Conservation (phyloP, 768 basidiomycete species). For the Boletus rubropictus region DNA sequence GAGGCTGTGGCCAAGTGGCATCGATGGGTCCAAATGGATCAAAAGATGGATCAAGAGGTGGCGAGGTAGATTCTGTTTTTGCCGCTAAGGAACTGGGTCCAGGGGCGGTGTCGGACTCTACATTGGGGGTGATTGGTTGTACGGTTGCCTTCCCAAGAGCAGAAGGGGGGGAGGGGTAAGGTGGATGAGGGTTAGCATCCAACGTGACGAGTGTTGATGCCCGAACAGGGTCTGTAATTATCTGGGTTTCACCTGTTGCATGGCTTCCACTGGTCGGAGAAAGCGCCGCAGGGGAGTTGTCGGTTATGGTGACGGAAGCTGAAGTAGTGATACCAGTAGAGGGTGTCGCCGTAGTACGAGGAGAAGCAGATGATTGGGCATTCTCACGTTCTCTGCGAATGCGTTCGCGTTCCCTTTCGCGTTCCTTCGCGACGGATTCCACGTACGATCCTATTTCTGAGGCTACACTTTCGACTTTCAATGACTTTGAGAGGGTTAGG, state of each 20-base stretch:
- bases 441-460: conserved; percentile 64
- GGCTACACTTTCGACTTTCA: conserved; percentile 49
- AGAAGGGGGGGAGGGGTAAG: conserved; percentile 60
- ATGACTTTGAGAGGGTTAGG: conserved; percentile 47
- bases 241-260: conserved; percentile 17
- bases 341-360: conserved; percentile 21
- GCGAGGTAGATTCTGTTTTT: conserved; percentile 16
- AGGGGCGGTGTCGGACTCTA: conserved; percentile 24
- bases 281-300: conserved; percentile 12
- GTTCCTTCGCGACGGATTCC: conserved; percentile 67
- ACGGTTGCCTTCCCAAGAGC: conserved; percentile 25
- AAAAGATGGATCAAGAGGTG: conserved; percentile 30
- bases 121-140: conserved; percentile 2
- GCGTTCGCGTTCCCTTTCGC: conserved; percentile 73
- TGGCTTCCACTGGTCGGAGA: conserved; percentile 11
- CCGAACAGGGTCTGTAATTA: conserved; percentile 12
- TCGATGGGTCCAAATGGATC: conserved; percentile 42
- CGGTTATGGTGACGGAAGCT: conserved; percentile 5
- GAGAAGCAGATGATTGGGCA: conserved; percentile 29
- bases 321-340: conserved; percentile 13
- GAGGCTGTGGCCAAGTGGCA: conserved; percentile 35
- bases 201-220: conserved; percentile 9
- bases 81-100: conserved; percentile 5
- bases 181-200: conserved; percentile 21
- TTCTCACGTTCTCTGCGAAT: conserved; percentile 61